Evolutionary conservation across 2,329 filamentous ascomycete genomes (phyloP).

Genomic region (Tricladium varicosporioides): DNA sequence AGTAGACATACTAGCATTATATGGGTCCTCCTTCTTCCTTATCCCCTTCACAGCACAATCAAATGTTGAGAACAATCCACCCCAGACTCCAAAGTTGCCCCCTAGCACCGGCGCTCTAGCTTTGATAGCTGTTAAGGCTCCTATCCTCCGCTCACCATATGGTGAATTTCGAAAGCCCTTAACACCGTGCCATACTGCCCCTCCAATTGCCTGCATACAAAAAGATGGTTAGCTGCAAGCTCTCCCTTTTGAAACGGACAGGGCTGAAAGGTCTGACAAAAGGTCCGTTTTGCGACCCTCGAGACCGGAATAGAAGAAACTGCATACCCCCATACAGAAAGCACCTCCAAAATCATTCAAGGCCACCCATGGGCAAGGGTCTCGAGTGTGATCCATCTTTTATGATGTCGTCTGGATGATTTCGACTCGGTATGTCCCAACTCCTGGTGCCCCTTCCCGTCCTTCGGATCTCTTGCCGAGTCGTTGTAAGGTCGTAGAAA

Average conservation of each 20-base stretch:
- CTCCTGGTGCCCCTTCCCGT: constrained; percentile 1
- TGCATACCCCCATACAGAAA: constrained; percentile 89
- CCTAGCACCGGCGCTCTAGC: constrained; percentile 93
- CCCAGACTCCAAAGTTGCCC: constrained; percentile 98
- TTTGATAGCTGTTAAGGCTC: constrained; percentile 95
- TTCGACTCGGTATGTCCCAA: background rate
- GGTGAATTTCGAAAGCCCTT: constrained; percentile 91
- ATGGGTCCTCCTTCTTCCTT: constrained; percentile 95
- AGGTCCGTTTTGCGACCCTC: background rate
- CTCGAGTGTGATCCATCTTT: constrained; percentile 89
- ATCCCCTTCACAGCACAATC: constrained; percentile 96
- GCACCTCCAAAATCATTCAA: constrained; percentile 97
- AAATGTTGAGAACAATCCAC: constrained; percentile 91
- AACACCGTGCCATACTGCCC: constrained; percentile 92
- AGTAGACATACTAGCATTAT: constrained; percentile 71
- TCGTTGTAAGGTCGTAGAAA: background rate
- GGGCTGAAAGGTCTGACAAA: background rate
- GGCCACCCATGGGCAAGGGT: constrained; percentile 95
- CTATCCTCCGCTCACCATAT: constrained; percentile 92
- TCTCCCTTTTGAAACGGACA: background rate
- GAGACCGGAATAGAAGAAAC: constrained; percentile 15
- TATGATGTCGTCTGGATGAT: constrained; percentile 24
- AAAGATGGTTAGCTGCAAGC: background rate
- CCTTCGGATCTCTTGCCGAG: background rate
- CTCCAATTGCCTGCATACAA: constrained; percentile 61